Evolutionary conservation across 306 rosid genomes (phyloP).

Genomic region (Ceratonia siliqua): DNA sequence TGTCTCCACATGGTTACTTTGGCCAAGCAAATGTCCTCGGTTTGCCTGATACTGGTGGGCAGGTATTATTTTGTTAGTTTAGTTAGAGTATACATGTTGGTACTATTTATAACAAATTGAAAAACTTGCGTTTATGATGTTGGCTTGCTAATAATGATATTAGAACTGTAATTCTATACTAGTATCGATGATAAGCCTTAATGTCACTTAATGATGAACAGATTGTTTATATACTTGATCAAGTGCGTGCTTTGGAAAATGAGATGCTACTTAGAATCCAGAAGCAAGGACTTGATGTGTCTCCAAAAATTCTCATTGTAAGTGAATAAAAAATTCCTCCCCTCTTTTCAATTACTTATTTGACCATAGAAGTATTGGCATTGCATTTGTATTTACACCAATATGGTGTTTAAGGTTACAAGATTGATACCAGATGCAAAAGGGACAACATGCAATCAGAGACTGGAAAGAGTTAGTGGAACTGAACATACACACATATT

Average conservation of each 20-base stretch:
- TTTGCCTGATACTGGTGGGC: slow-evolving; percentile 80
- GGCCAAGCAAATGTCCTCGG: slow-evolving; percentile 84
- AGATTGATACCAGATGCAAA: slow-evolving; percentile 71
- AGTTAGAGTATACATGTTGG: neutral
- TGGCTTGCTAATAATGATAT: neutral
- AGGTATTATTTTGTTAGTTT: slow-evolving; percentile 45
- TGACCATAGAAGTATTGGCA: neutral
- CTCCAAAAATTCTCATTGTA: slow-evolving; percentile 74
- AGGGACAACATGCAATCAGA: slow-evolving; percentile 77
- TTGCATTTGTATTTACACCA: slow-evolving; percentile 1
- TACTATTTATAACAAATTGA: neutral
- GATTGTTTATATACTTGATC: slow-evolving; percentile 81
- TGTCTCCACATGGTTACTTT: slow-evolving; percentile 78
- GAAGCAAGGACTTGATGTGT: slow-evolving; percentile 65
- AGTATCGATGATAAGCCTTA: neutral
- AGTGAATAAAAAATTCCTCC: slow-evolving; percentile 15
- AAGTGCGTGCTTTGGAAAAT: slow-evolving; percentile 77
- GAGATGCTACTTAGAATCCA: slow-evolving; percentile 71
- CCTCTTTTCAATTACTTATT: neutral
- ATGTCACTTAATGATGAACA: slow-evolving; percentile 23
- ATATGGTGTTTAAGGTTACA: slow-evolving; percentile 50
- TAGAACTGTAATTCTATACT: neutral
- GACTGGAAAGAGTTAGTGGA: slow-evolving; percentile 69
- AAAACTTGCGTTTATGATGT: neutral
- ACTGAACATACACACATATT: slow-evolving; percentile 60